Evolutionary conservation across 2,329 filamentous ascomycete species (phyloP).

Genomic region (Coniochaeta ligniaria): DNA sequence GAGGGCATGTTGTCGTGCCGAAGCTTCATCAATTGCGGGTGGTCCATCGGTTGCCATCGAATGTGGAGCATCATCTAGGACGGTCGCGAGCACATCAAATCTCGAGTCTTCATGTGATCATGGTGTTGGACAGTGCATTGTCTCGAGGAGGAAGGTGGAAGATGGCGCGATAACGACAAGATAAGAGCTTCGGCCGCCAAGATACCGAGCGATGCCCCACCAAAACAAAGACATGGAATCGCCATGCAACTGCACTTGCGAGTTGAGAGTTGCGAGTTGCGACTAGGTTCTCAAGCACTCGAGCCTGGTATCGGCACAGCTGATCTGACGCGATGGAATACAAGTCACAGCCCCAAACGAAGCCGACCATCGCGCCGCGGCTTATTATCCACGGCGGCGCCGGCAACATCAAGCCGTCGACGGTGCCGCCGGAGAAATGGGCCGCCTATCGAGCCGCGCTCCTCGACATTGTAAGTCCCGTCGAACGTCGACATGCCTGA

Average conservation of each 20-base stretch:
- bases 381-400: conserved; percentile 69
- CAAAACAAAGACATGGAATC: no score
- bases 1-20: no score
- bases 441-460: conserved; percentile 52
- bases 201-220: not conserved
- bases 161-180: not conserved
- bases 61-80: no score
- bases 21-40: no score
- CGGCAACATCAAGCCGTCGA: conserved; percentile 57
- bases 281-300: no score
- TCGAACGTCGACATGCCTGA: not conserved
- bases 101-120: no score
- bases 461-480: conserved; percentile 46
- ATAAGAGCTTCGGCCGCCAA: not conserved
- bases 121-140: no score
- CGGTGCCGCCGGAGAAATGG: conserved; percentile 52
- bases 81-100: no score
- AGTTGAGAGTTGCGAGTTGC: not conserved
- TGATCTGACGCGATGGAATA: conserved; percentile 30
- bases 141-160: no score
- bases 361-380: conserved; percentile 37
- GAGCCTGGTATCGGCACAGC: not conserved
- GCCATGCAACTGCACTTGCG: not conserved
- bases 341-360: conserved; percentile 15
- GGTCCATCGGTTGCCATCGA: no score